phyloP scores from a whole-genome alignment of 192 early-diverging fungal species.

The Glomus cerebriforme region DNA sequence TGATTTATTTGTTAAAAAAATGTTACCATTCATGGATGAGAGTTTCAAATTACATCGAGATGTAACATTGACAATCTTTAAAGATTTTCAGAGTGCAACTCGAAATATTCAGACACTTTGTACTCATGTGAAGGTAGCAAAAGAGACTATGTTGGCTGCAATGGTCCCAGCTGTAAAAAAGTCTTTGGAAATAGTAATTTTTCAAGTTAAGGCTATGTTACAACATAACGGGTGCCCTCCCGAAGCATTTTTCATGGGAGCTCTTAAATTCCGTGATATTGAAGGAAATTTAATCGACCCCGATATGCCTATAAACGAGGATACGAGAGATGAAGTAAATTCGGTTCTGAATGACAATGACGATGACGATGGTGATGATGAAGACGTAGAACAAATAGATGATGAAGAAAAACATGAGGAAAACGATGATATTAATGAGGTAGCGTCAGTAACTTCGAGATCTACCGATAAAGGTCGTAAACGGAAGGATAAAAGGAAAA shows the following conservation, averaged over 20 bases:
- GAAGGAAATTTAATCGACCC: constrained; percentile 69
- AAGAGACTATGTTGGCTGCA: constrained; percentile 60
- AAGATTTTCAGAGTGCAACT: constrained; percentile 52
- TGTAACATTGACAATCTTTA: constrained; percentile 50
- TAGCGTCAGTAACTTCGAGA: not conserved
- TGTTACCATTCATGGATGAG: constrained; percentile 50
- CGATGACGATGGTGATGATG: constrained; percentile 22
- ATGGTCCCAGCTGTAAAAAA: constrained; percentile 71
- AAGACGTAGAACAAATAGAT: constrained; percentile 15
- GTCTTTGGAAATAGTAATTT: constrained; percentile 72
- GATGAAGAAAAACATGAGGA: constrained; percentile 11
- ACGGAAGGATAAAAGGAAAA: not conserved
- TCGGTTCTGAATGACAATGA: constrained; percentile 18
- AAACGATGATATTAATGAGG: not conserved
- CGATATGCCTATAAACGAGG: constrained; percentile 28
- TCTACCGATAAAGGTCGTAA: not conserved
- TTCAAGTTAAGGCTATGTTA: constrained; percentile 73
- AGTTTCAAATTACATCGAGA: constrained; percentile 50
- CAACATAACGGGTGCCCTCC: constrained; percentile 63
- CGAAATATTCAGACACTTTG: constrained; percentile 67
- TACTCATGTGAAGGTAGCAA: constrained; percentile 72
- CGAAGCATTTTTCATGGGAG: constrained; percentile 51
- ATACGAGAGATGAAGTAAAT: not conserved
- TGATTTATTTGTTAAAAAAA: constrained; percentile 54
- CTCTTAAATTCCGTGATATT: constrained; percentile 75